A percentile compares a stretch with the other conserved stretches of the same genome.
These are phyloP conservation scores for Ustilago tritici DNA, from an alignment of 1,284 basidiomycete species.

Conservation along the genomic window DNA sequence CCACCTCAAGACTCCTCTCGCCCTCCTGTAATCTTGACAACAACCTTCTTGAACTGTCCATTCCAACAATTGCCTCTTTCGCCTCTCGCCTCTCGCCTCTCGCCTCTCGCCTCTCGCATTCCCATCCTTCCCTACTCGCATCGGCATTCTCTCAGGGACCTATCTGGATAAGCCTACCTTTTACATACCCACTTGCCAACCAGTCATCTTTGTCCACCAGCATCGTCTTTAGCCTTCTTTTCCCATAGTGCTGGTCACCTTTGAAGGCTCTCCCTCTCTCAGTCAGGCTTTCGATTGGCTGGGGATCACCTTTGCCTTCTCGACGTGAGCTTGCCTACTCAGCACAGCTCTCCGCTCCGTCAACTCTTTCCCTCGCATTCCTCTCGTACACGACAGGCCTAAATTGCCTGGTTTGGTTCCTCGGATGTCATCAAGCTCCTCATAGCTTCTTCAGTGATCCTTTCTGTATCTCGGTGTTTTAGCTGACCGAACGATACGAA, in stretches of 20 bases:
- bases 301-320: no score
- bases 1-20: background rate
- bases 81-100: background rate
- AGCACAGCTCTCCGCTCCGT: background rate
- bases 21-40: constrained; percentile 22
- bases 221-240: background rate
- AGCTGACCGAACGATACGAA: constrained; percentile 53
- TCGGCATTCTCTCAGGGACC: background rate
- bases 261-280: background rate
- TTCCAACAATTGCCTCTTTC: background rate
- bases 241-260: background rate
- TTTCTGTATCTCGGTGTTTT: constrained; percentile 46
- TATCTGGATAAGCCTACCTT: background rate
- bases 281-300: background rate
- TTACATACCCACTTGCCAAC: background rate
- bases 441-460: constrained; percentile 10
- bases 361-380: background rate
- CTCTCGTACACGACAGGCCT: constrained; percentile 2
- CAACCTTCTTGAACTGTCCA: background rate
- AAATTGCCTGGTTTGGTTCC: constrained; percentile 2
- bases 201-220: background rate
- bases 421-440: constrained; percentile 22
- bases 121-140: background rate
- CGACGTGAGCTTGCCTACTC: constrained; percentile 1
- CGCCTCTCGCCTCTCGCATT: background rate